Evolutionary conservation across 1,284 basidiomycete species (phyloP), one percentile per base, ranked within the genome.

Genomic region (Exobasidium rhododendri): DNA sequence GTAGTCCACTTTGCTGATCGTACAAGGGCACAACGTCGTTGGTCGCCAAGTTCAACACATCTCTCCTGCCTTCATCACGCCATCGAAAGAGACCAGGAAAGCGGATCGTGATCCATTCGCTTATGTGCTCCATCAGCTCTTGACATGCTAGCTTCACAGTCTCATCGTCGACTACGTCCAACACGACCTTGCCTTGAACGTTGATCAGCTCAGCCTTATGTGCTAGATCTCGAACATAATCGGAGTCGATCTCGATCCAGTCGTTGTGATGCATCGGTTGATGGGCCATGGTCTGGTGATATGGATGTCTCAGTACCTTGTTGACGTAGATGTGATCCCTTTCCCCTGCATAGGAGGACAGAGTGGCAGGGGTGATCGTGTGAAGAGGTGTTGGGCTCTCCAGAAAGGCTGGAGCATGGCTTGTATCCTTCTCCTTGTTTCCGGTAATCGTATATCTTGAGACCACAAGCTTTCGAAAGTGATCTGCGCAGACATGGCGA

Each of bases 181-280:
- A 61, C 3, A 82, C 82, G 7, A 71, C 66, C 53, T 79, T 80
- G 17, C 7, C 81, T 81, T 81, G 59, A 4, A 81, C 75, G 20
- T 66, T 58, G 46, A 83, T 81, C 10, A 83, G 79, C 4, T 73
- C 58, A 47, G 74, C 73, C 66, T 83, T 83, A 68, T 81, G 74
- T 45, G 75, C 73, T n/a, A 82, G 70, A 65, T 83, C 82, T 78
- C 77, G 79, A 60, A 69, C 59, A 66, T 81, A 81, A 53, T 81
- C 77, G 52, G 78, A 78, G 70, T 82, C 82, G 26, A 83, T 80
- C 68, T 83, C 82, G 28, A 83, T 83, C 82, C 82, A 83, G 63
- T 83, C 66, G 54, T 82, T 81, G 35, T 77, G 69, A 26, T 81
- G 72, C 80, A 83, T 82, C 0, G 81, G 80, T 64, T 82, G 82